Evolutionary conservation across 1,284 basidiomycete species (phyloP), one percentile per base, ranked within the genome.

Genomic region (Sphaerobolus stellatus): DNA sequence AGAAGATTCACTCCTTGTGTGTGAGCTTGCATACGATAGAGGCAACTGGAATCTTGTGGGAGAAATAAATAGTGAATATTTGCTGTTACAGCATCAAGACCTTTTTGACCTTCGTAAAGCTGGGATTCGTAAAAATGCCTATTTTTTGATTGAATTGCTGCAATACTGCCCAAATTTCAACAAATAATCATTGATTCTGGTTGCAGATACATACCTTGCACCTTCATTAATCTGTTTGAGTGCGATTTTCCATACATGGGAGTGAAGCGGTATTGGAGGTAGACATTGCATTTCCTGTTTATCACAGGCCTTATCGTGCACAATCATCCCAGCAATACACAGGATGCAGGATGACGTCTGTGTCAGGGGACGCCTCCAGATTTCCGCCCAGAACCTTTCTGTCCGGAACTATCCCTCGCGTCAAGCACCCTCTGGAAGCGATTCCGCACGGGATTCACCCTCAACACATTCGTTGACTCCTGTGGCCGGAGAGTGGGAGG

Each of bases 231-330:
- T 56, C 45, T 70, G 70, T 6, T 57, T 33, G 9, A 71, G 24
- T 0, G 69, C 67, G 13, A 66, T 51, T 28, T 64, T 59, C 31
- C 63, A 63, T 3, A 73, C 69, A 56, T 66, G 62, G 8, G 61
- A 60, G 59, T 71, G 68, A 4, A 73, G 52, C 5, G 69, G 66
- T 11, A 70, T 54, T 1, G 61, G 34, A 2, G 71, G 71, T 2
- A 62, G 29, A 2, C 65, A 57, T 3, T 34, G 48, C 22, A 68
- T 47, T 1, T 34, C 16, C 0, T 66, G 55, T 7, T 47, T 30
- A 11, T 50, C 30, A 54, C 70, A 70, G 0, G 16, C 59, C 4
- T 58, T 40, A 50, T 70, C 64, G 47, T 71, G 70, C 13, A 55
- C 48, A 1, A 68, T 48, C n/a, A 58, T 54, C 1, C 68, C 70